A percentile compares a stretch with the other conserved stretches of the same genome.
phyloP scores from a whole-genome alignment of 2,329 filamentous ascomycete species.

The Fusarium palustre region DNA sequence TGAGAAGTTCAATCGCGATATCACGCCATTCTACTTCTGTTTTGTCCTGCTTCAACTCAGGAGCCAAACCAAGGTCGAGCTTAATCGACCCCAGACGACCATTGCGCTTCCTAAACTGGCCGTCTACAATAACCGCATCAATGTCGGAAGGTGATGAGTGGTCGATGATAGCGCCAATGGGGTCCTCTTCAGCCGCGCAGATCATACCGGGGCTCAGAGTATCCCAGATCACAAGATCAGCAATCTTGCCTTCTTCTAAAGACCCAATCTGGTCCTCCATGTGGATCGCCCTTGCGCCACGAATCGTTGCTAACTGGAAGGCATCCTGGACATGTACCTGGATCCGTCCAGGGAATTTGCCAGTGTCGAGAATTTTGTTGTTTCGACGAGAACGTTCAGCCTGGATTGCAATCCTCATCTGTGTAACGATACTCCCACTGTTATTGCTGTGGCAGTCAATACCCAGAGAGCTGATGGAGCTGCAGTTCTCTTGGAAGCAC shows the following conservation, averaged over 20 bases:
- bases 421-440: background rate
- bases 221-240: constrained; percentile 14
- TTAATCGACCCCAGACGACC: background rate
- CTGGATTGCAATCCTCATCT: constrained; percentile 15
- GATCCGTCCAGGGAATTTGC: background rate
- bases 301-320: constrained; percentile 11
- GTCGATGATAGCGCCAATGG: constrained; percentile 4
- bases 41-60: background rate
- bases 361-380: background rate
- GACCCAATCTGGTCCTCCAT: constrained; percentile 5
- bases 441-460: constrained; percentile 20
- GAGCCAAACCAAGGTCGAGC: background rate
- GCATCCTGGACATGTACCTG: background rate
- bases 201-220: constrained; percentile 10
- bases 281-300: constrained; percentile 3
- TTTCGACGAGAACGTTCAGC: constrained; percentile 13
- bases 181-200: constrained; percentile 12
- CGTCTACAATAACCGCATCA: constrained; percentile 13
- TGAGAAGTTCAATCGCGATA: background rate
- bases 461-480: background rate
- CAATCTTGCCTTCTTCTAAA: constrained; percentile 8
- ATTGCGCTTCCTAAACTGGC: constrained; percentile 13
- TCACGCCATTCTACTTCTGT: constrained; percentile 1
- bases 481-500: constrained; percentile 18
- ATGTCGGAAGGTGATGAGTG: constrained; percentile 5